Percentiles rank a stretch among this genome's conserved stretches.
These are phyloP conservation scores for Zopfochytrium polystomum DNA, from an alignment of 371 early-diverging fungal species.

Conservation along the genomic window DNA sequence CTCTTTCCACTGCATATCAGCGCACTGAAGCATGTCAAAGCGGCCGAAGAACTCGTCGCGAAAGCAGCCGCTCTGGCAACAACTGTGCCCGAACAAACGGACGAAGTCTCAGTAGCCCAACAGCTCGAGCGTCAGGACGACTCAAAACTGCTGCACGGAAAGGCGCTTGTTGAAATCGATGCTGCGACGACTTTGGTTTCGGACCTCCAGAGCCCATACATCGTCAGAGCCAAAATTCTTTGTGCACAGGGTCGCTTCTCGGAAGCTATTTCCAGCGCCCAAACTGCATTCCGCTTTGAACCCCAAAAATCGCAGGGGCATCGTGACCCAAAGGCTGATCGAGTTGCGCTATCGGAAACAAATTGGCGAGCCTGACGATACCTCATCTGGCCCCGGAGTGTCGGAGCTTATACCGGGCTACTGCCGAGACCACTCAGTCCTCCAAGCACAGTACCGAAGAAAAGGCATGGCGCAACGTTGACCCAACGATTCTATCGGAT, in stretches of 20 bases:
- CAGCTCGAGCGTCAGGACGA: too few species aligned
- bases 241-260: not conserved
- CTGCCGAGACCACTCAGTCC: too few species aligned
- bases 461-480: too few species aligned
- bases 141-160: not conserved
- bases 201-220: not conserved
- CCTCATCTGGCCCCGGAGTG: too few species aligned
- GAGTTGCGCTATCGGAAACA: not conserved
- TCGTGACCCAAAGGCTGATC: not conserved
- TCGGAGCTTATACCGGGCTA: too few species aligned
- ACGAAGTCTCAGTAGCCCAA: not conserved
- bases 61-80: not conserved
- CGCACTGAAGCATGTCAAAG: not conserved
- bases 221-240: not conserved
- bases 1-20: not conserved
- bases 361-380: too few species aligned
- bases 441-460: too few species aligned
- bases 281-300: not conserved
- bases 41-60: not conserved
- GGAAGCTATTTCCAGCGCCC: not conserved
- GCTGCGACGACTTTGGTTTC: not conserved
- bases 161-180: not conserved
- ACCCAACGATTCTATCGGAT: too few species aligned
- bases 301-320: not conserved
- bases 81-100: not conserved